Base-by-base conservation (phyloP, 495 filamentous ascomycete genomes). In the Aspergillus homomorphus region DNA sequence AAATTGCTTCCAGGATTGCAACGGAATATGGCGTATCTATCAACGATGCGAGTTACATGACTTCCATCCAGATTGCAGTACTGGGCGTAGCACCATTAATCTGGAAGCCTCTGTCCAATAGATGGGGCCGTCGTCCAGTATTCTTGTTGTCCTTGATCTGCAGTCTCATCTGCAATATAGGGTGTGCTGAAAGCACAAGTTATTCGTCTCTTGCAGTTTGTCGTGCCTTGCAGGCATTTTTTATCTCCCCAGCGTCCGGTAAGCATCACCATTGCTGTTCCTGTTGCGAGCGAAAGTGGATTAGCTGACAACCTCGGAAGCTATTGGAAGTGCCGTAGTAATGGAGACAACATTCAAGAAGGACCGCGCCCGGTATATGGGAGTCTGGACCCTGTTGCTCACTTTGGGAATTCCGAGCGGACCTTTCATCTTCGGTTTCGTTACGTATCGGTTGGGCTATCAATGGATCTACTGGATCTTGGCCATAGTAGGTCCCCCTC, bases 81-180 rank as follows among this genome's bases (percentile, higher is more conserved):
- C 65, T 83, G 2, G 81, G 82, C 4, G 73, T 69, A 14, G 74
- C 77, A 0, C 80, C 82, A 0, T 56, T 83, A 0, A 69, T 83
- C 46, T 83, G 81, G 78, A 77, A 77, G 9, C 83, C 83, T 0
- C 57, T 86, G 0, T 74, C 77, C 4, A 79, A 83, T 23, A 68
- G 79, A 8, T 85, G 70, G 57, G 82, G 83, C 19, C 75, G 82
- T 0, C 73, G 83, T 1, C 79, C 78, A 0, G 70, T 83, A 28
- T 77, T 82, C 24, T 68, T 85, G 1, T 56, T 83, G 19, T 83
- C 81, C 1, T 54, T 77, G 6, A 51, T 78, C 7, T 65, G 72
- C 15, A 73, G 77, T 26, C 59, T 76, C 16, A 57, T 80, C n/a
- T 75, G 77, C 16, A 80, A 81, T 24, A 64, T 76, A 20, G 78